Base-by-base conservation (phyloP, 1,284 basidiomycete genomes). In the Coniferiporia weirii region DNA sequence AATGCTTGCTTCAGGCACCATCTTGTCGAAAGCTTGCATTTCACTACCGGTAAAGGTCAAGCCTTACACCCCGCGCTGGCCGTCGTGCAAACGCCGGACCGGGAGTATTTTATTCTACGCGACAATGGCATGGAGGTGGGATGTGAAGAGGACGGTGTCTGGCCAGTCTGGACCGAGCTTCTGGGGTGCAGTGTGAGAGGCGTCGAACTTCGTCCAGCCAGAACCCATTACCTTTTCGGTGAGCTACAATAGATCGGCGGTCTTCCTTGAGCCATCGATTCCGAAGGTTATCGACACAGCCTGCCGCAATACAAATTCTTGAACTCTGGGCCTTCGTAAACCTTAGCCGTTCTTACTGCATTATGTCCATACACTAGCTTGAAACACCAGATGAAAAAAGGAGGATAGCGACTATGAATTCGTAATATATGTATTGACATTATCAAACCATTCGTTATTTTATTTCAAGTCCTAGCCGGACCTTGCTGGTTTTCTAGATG, bases 91-190 rank as follows among this genome's bases (percentile, higher is more conserved):
- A 90, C 87, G 0, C 80, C 81, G 4, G 73, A 72, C 40, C 71
- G 87, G 59, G 85, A 85, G 67, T 87, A 88, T 66, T 84, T 76
- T 64, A 75, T 89, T 45, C 67, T 90, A 59, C 79, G 76, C 57
- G 85, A 89, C 59, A 90, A 87, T 61, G 88, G 87, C 2, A 84
- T 87, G 81, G 80, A 86, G 64, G 76, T 90, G 20, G 87, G 88
- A 10, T 84, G 80, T 59, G 87, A 90, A 67, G 87, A 90, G 66
- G 84, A 87, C 12, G 87, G 86, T 0, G 73, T 90, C 19, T 77
- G 78, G 9, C 61, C 66, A 1, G 72, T 84, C 9, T 90, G 87
- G 87, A 83, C 76, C 73, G 64, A 73, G 51, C 66, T 88, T 45
- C 62, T 90, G n/a, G 69, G 74, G 0, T 89, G 87, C 61, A 71